These are phyloP conservation scores for Astrephomene gubernaculifera DNA, from an alignment of 139 green algal genomes.

Conservation along the genomic window DNA sequence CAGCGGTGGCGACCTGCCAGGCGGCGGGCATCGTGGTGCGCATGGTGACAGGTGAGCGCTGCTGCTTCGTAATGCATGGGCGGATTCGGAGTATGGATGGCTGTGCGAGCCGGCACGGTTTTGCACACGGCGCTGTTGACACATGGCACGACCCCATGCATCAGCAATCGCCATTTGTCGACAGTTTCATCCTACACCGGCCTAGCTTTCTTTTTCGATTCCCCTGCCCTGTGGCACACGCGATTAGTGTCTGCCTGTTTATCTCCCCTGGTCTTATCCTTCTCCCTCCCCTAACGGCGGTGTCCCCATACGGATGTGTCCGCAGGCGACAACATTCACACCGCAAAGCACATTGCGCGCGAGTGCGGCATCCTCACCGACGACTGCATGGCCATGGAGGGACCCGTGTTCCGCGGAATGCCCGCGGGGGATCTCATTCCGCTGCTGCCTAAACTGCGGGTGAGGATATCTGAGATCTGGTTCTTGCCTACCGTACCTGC, in stretches of 20 bases:
- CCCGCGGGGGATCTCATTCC: conserved; percentile 71
- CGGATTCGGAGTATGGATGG: no score
- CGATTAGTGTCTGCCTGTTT: not conserved
- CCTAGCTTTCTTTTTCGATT: no score
- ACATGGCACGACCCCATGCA: no score
- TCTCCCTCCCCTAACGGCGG: no score
- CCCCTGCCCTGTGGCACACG: no score
- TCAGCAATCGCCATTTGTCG: no score
- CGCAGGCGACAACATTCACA: conserved; percentile 95
- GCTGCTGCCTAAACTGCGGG: conserved; percentile 81
- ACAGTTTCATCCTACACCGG: no score
- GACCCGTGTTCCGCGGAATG: conserved; percentile 84
- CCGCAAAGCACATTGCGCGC: conserved; percentile 92
- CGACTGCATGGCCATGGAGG: conserved; percentile 84
- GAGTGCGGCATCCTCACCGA: conserved; percentile 93
- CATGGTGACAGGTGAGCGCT: conserved; percentile 94
- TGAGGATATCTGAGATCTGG: no score
- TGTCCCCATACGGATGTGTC: not conserved
- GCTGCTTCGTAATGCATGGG: no score
- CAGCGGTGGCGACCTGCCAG: conserved; percentile 85
- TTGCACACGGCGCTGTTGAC: no score
- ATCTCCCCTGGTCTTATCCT: not conserved
- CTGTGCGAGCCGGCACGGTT: no score
- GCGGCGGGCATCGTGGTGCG: conserved; percentile 93
- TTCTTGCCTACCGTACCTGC: no score